Conservation (phyloP, 192 early-diverging fungal genomes). For the Rhizoclosmatium sp. region DNA sequence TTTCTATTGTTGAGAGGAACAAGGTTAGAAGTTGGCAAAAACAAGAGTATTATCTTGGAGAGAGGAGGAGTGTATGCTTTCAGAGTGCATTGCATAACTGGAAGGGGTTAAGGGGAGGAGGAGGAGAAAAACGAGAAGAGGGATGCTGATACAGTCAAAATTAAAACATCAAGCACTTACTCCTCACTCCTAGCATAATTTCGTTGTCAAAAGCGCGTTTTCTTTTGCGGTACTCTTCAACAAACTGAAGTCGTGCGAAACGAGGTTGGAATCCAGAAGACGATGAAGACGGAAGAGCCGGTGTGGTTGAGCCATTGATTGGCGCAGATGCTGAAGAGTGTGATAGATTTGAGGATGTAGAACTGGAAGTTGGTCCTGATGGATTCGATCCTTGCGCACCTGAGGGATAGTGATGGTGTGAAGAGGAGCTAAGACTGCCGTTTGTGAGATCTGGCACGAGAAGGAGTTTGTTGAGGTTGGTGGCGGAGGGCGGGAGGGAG, state of each 20-base stretch:
- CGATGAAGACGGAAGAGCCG: neutral
- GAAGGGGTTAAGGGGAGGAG: neutral
- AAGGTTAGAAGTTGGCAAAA: too few relatives aligned
- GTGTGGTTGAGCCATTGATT: neutral
- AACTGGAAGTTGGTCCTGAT: neutral
- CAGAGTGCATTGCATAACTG: neutral
- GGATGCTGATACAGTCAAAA: too few relatives aligned
- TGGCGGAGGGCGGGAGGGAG: too few relatives aligned
- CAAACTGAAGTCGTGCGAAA: slow-evolving; percentile 16
- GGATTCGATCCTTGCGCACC: neutral
- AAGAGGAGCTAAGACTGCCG: neutral
- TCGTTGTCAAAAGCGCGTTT: slow-evolving; percentile 25
- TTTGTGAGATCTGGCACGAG: slow-evolving; percentile 1
- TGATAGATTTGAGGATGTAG: neutral
- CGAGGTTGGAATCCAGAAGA: slow-evolving; percentile 16
- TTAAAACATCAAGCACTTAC: neutral
- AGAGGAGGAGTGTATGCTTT: too few relatives aligned
- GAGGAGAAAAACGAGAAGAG: slow-evolving; percentile 6
- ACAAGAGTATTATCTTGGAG: too few relatives aligned
- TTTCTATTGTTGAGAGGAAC: slow-evolving; percentile 3
- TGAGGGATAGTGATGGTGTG: neutral
- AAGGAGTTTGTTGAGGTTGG: neutral
- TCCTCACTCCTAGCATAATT: slow-evolving; percentile 34
- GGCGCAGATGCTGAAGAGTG: neutral
- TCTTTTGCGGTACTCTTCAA: slow-evolving; percentile 35